phyloP scores from a whole-genome alignment of 2,329 filamentous ascomycete species.

The Neofusicoccum kwambonambiense region DNA sequence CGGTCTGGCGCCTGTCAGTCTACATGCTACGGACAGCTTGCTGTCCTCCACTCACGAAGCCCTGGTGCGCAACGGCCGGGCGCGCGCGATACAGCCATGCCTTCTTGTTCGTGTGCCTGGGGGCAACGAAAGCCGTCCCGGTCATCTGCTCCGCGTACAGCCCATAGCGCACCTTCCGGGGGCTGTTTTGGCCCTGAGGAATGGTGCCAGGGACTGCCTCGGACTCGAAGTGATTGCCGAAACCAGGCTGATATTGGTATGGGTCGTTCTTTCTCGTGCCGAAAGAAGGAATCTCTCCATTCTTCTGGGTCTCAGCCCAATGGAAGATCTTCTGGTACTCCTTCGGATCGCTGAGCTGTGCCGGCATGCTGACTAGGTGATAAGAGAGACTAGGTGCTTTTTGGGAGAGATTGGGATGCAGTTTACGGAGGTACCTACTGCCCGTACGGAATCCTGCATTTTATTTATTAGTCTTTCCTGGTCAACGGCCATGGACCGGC shows the following conservation, averaged over 20 bases:
- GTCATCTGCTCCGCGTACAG: constrained; percentile 41
- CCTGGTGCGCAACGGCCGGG: constrained; percentile 39
- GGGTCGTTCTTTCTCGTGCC: constrained; percentile 54
- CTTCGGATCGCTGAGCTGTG: constrained; percentile 33
- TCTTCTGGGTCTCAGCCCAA: constrained; percentile 62
- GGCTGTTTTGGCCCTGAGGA: constrained; percentile 47
- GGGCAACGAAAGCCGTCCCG: constrained; percentile 35
- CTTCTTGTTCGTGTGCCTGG: constrained; percentile 37
- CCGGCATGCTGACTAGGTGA: constrained; percentile 1
- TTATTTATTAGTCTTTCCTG: not conserved
- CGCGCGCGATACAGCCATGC: constrained; percentile 36
- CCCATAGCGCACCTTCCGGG: constrained; percentile 35
- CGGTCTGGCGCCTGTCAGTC: constrained; percentile 25
- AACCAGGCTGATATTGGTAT: constrained; percentile 58
- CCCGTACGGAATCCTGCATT: not conserved
- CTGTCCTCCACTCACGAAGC: constrained; percentile 33
- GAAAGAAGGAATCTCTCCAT: constrained; percentile 56
- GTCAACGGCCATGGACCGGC: not conserved
- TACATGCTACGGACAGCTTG: not conserved
- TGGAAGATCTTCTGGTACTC: constrained; percentile 40
- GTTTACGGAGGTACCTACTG: not conserved
- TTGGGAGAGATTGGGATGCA: not conserved
- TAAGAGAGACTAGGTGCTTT: not conserved
- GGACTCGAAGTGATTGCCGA: constrained; percentile 52
- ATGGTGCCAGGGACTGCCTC: constrained; percentile 49